Percentiles rank a stretch among this genome's conserved stretches.
These are phyloP conservation scores for Gastrolobium villosum DNA, from an alignment of 306 rosid species.

Conservation along the genomic window DNA sequence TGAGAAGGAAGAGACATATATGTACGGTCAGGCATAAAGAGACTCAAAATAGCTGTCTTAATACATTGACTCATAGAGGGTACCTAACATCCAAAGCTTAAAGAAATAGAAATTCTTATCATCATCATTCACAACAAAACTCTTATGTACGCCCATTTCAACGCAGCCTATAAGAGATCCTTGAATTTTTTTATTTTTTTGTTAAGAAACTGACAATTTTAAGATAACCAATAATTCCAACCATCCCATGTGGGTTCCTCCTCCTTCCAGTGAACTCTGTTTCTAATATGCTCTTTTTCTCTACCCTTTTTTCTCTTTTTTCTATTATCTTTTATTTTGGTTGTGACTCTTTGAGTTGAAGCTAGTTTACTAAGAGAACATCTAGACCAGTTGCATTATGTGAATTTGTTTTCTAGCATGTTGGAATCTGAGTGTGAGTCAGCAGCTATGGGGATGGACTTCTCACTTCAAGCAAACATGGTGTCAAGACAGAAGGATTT, in stretches of 20 bases:
- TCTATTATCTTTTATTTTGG: conserved; percentile 2
- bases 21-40: too few species aligned
- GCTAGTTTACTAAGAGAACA: conserved; percentile 46
- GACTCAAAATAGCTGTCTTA: too few species aligned
- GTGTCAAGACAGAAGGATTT: conserved; percentile 90
- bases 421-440: conserved; percentile 95
- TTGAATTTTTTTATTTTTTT: too few species aligned
- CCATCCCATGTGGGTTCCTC: conserved; percentile 78
- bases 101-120: conserved; percentile 46
- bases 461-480: conserved; percentile 70
- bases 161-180: conserved; percentile 76
- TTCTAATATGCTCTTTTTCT: conserved; percentile 34
- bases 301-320: too few species aligned
- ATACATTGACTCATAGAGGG: conserved; percentile 13
- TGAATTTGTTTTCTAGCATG: conserved; percentile 64
- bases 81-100: conserved; percentile 41
- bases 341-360: conserved; percentile 43
- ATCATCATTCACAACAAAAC: conserved; percentile 53
- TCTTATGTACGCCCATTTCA: conserved; percentile 66
- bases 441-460: conserved; percentile 71
- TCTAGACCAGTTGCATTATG: conserved; percentile 43
- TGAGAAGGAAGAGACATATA: conserved; percentile 45
- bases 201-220: conserved; percentile 66
- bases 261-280: conserved; percentile 36
- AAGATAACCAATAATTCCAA: conserved; percentile 64